Evolutionary conservation across 805 yeast genomes (phyloP).

Genomic region (Cyberlindnera galapagoensis): DNA sequence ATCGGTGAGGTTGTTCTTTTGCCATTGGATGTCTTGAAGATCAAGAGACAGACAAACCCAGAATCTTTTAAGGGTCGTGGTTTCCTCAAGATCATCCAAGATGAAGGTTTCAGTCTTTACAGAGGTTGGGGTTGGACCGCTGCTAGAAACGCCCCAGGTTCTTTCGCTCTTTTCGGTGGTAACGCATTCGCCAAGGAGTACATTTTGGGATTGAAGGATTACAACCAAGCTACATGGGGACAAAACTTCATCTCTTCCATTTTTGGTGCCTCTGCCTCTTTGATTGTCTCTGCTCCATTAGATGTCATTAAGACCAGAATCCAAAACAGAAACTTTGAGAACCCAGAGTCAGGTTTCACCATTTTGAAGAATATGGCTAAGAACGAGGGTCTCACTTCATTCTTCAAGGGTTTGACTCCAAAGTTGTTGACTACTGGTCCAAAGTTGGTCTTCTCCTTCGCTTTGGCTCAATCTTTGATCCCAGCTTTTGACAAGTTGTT

Average conservation of each 20-base stretch:
- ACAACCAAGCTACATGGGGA: slow-evolving; percentile 86
- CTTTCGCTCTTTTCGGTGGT: slow-evolving; percentile 96
- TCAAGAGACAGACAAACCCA: slow-evolving; percentile 99
- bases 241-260: slow-evolving; percentile 95
- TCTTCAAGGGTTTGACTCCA: slow-evolving; percentile 96
- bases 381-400: slow-evolving; percentile 84
- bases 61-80: slow-evolving; percentile 99
- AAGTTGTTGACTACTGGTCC: slow-evolving; percentile 97
- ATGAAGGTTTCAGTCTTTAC: slow-evolving; percentile 91
- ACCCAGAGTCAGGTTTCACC: slow-evolving; percentile 89
- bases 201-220: slow-evolving; percentile 78
- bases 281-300: slow-evolving; percentile 94
- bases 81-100: slow-evolving; percentile 72
- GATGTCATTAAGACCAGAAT: slow-evolving; percentile 98
- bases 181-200: slow-evolving; percentile 98
- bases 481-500: slow-evolving; percentile 87
- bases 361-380: slow-evolving; percentile 89
- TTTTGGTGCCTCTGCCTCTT: slow-evolving; percentile 93
- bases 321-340: slow-evolving; percentile 92
- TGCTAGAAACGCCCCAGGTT: slow-evolving; percentile 99
- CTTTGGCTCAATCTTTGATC: slow-evolving; percentile 92
- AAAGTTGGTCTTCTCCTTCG: slow-evolving; percentile 95
- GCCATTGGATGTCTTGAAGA: slow-evolving; percentile 94
- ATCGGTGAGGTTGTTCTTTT: slow-evolving; percentile 94
- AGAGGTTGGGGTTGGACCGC: slow-evolving; percentile 99